phyloP scores from a whole-genome alignment of 2,329 filamentous ascomycete species.

The Cordyceps tenuipes region DNA sequence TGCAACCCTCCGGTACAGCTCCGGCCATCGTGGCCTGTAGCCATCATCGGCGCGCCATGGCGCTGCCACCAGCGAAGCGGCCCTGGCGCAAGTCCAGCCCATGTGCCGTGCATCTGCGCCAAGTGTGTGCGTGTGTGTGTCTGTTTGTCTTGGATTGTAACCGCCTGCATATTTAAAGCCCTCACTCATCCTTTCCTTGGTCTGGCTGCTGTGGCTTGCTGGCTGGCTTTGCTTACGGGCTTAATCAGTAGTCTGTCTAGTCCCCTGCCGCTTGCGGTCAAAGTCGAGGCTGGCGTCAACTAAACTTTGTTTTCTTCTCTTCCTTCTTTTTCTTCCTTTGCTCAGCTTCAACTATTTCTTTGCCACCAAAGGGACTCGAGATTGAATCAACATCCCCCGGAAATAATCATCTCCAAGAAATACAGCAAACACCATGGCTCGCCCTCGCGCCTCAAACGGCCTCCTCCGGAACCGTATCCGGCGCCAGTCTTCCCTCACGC shows the following conservation, averaged over 20 bases:
- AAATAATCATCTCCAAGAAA: too few species aligned
- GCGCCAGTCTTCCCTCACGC: constrained; percentile 7
- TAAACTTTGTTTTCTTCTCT: not conserved
- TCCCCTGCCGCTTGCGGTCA: not conserved
- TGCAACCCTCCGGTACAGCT: not conserved
- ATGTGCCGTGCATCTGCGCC: not conserved
- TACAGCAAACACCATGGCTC: constrained; percentile 5
- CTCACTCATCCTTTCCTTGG: not conserved
- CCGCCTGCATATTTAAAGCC: too few species aligned
- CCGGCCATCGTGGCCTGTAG: not conserved
- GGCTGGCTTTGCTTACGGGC: not conserved
- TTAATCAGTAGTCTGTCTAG: not conserved
- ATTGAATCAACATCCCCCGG: too few species aligned
- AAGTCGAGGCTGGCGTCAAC: not conserved
- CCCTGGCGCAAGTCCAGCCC: not conserved
- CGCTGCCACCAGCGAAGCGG: not conserved
- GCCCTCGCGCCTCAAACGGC: constrained; percentile 13
- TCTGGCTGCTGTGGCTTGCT: not conserved
- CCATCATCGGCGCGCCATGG: not conserved
- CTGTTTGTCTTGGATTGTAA: not conserved
- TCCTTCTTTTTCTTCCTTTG: not conserved
- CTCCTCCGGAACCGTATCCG: constrained; percentile 13
- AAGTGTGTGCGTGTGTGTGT: too few species aligned
- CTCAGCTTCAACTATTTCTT: too few species aligned
- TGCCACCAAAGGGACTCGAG: too few species aligned